Percentiles rank a stretch among this genome's conserved stretches.
Evolutionary conservation across 2,329 filamentous ascomycete species (phyloP).

Genomic region (Ascosphaera acerosa): DNA sequence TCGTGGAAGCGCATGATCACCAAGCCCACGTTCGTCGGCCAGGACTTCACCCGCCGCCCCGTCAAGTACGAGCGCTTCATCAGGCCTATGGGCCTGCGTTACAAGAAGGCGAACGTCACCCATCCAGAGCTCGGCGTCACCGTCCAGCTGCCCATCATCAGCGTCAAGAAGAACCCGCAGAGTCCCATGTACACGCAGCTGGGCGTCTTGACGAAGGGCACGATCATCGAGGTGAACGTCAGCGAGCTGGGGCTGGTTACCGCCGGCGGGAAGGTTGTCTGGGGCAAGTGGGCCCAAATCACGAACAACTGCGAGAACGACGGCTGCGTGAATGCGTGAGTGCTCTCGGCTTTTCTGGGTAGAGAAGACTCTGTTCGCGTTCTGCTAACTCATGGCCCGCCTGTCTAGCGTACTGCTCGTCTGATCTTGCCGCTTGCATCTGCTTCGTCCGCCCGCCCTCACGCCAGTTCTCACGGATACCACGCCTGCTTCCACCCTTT

Average conservation of each 20-base stretch:
- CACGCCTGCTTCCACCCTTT: too few relatives aligned
- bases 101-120: constrained; percentile 52
- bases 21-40: constrained; percentile 72
- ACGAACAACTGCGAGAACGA: constrained; percentile 30
- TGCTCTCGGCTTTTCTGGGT: too few relatives aligned
- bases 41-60: constrained; percentile 68
- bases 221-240: constrained; percentile 75
- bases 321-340: constrained; percentile 32
- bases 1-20: constrained; percentile 40
- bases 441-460: too few relatives aligned
- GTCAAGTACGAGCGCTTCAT: constrained; percentile 55
- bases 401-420: constrained; percentile 7
- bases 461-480: too few relatives aligned
- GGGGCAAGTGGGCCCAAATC: constrained; percentile 63
- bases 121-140: constrained; percentile 67
- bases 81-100: constrained; percentile 49
- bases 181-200: constrained; percentile 81
- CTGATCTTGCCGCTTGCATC: too few relatives aligned
- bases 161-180: constrained; percentile 65
- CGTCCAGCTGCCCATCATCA: constrained; percentile 58
- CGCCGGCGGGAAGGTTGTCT: constrained; percentile 74
- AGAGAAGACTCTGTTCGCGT: not conserved
- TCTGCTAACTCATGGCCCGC: constrained; percentile 4
- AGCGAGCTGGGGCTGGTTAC: constrained; percentile 78
- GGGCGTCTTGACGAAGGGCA: constrained; percentile 69